Percentiles rank a stretch among this genome's conserved stretches.
These are phyloP conservation scores for Pseudohalonectria lignicola DNA, from an alignment of 2,329 filamentous ascomycete genomes.

Conservation along the genomic window DNA sequence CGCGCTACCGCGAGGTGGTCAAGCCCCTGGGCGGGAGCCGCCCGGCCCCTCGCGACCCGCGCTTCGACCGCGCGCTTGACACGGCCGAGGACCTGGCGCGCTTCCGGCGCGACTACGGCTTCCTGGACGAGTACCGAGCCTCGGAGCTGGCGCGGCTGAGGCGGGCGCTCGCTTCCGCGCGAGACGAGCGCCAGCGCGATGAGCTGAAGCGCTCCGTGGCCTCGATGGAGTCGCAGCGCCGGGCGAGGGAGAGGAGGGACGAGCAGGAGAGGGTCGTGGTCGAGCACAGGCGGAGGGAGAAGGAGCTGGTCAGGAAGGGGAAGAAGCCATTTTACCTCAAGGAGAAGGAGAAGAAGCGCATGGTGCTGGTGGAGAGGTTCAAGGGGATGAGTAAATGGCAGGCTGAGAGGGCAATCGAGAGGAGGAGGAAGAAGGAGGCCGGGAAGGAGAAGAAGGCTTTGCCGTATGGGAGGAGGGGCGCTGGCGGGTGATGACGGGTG, in stretches of 20 bases:
- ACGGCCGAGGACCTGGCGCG: conserved; percentile 40
- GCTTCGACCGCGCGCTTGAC: conserved; percentile 57
- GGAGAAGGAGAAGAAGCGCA: conserved; percentile 82
- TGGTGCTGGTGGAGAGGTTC: conserved; percentile 68
- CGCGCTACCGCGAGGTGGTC: conserved; percentile 67
- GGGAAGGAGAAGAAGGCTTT: conserved; percentile 74
- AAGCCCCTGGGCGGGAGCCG: conserved; percentile 21
- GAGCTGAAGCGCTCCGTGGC: conserved; percentile 61
- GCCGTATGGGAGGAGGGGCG: conserved; percentile 40
- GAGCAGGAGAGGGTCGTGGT: conserved; percentile 57
- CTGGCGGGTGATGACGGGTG: conserved; percentile 10
- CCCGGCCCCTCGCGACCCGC: conserved; percentile 67
- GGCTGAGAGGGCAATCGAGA: conserved; percentile 74
- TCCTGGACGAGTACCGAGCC: conserved; percentile 76
- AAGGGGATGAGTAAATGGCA: conserved; percentile 76
- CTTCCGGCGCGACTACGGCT: conserved; percentile 66
- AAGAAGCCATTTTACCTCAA: conserved; percentile 94
- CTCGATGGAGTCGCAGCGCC: conserved; percentile 69
- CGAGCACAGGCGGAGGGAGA: conserved; percentile 73
- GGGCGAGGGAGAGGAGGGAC: conserved; percentile 59
- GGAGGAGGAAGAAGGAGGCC: conserved; percentile 80
- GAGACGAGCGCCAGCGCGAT: conserved; percentile 40
- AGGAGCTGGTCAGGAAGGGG: conserved; percentile 73
- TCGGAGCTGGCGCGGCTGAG: conserved; percentile 72
- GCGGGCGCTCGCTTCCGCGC: conserved; percentile 47